Evolutionary conservation across 31 red algal genomes (phyloP), one percentile per base, ranked within the genome.

Genomic region (Odonthalia washingtoniensis): DNA sequence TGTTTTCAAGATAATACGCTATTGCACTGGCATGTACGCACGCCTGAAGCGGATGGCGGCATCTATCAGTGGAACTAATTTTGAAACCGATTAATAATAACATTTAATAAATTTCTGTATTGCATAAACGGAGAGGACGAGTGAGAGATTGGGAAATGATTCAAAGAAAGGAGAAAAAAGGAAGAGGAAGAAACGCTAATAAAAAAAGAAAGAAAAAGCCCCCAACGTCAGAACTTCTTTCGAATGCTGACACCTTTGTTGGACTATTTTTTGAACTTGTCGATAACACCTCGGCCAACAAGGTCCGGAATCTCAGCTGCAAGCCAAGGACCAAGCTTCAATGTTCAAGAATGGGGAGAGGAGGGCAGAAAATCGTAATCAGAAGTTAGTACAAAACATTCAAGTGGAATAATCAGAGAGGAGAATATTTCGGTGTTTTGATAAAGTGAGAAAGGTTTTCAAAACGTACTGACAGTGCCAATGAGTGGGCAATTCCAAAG

Each of bases 261-360:
- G 9, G 67, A 40, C 81, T 75, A 98, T 57, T 92, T 90, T 83
- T 91, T 94, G 83, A 98, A 98, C 77, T 84, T 85, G 30, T 91
- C 87, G 66, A 98, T 90, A 14, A 95, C 96, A 31, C 96, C 96
- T 75, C 96, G 81, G 4, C 89, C 96, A 5, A 95, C 96, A 31
- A 98, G 78, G 73, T 98, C 96, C 0, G 96, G 96, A 61, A 98
- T 86, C 80, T 98, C 96, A 41, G 92, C 96, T 24, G 96, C 96
- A 40, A 98, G 80, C 96, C 96, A 98, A 40, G 96, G 96, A 46
- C 96, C 96, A 26, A 98, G 80, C 92, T 93, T 49, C 14, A 34
- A 33, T 33, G 21, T 40, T 40, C 2, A n/a, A 75, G 46, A 24
- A 83, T 45, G 2, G 41, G 38, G 32, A 1, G 65, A 72, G 57